Evolutionary conservation across 2,329 filamentous ascomycete species (phyloP).

Genomic region (Penicillium griseofulvum): DNA sequence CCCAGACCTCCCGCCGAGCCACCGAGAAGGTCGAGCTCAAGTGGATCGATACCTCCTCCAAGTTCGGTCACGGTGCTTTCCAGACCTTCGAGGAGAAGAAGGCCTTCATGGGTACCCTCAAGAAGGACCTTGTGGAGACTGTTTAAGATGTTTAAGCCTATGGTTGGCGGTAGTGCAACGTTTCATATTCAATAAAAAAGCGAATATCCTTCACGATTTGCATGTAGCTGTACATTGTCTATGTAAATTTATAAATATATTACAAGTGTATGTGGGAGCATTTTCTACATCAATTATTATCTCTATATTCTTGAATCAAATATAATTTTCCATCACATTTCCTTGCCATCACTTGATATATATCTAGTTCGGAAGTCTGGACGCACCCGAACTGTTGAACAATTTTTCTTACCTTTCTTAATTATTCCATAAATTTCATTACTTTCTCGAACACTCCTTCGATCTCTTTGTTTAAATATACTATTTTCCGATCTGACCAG

Average conservation of each 20-base stretch:
- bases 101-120: conserved; percentile 95
- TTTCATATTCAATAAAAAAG: conserved; percentile 43
- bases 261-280: not conserved
- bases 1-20: conserved; percentile 89
- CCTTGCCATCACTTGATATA: not conserved
- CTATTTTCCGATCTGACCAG: not conserved
- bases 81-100: conserved; percentile 98
- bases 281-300: not conserved
- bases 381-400: not conserved
- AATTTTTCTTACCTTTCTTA: not conserved
- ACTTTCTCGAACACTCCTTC: no score
- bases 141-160: conserved; percentile 49
- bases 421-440: not conserved
- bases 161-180: conserved; percentile 38
- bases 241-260: not conserved
- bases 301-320: not conserved
- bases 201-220: conserved; percentile 35
- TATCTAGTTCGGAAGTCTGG: not conserved
- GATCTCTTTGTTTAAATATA: not conserved
- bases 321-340: not conserved
- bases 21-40: conserved; percentile 99
- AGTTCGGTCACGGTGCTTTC: conserved; percentile 99
- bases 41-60: conserved; percentile 99
- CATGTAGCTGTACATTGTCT: conserved; percentile 2
- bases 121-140: conserved; percentile 79